phyloP scores from a whole-genome alignment of 768 basidiomycete species.

The Chalciporus sphaerocephalus region DNA sequence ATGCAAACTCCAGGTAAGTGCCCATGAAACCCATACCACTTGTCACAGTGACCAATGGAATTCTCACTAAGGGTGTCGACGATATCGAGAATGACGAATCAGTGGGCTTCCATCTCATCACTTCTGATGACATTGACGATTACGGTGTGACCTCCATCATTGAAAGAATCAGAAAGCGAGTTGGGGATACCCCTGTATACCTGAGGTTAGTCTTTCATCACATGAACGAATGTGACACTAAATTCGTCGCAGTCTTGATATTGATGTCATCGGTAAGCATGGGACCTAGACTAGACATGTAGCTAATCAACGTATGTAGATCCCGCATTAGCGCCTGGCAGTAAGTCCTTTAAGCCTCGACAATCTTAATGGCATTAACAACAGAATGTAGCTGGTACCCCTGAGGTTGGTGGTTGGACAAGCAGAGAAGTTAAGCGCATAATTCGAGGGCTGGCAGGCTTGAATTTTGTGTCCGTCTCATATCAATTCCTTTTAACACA shows the following conservation, averaged over 20 bases:
- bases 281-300: not conserved
- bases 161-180: conserved; percentile 60
- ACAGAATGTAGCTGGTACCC: conserved; percentile 61
- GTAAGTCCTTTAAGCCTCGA: conserved; percentile 37
- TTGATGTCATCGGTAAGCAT: conserved; percentile 69
- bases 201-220: conserved; percentile 42
- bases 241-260: conserved; percentile 53
- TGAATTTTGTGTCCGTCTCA: conserved; percentile 66
- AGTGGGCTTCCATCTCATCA: conserved; percentile 76
- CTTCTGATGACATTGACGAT: conserved; percentile 81
- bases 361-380: not conserved
- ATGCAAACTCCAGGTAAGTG: conserved; percentile 59
- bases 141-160: conserved; percentile 68
- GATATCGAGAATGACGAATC: conserved; percentile 59
- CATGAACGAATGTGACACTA: not conserved
- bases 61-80: conserved; percentile 12
- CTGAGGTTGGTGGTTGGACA: conserved; percentile 83
- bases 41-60: not conserved
- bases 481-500: not conserved
- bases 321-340: conserved; percentile 75
- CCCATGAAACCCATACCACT: conserved; percentile 8
- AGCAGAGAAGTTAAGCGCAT: conserved; percentile 78
- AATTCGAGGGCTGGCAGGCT: conserved; percentile 69
- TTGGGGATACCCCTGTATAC: conserved; percentile 75
- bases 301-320: conserved; percentile 37